A percentile compares a stretch with the other conserved stretches of the same genome.
phyloP scores from a whole-genome alignment of 257 asterid genomes.

The Nicotiana sylvestris region DNA sequence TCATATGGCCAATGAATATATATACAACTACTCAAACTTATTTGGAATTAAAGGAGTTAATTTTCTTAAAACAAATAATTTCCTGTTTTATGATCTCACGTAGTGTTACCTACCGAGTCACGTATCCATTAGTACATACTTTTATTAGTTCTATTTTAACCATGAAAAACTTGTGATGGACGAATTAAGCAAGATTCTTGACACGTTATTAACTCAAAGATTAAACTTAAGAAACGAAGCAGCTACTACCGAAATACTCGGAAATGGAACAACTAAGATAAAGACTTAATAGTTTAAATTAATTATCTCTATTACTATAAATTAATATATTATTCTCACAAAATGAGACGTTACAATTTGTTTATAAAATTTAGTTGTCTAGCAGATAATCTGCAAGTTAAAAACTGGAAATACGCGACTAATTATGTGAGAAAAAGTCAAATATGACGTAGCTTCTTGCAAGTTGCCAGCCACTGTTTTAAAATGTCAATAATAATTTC shows the following conservation, averaged over 20 bases:
- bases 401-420: neutral
- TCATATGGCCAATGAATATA: no score
- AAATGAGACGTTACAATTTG: neutral
- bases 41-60: no score
- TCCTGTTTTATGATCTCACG: no score
- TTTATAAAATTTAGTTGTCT: neutral
- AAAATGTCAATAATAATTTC: neutral
- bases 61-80: no score
- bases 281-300: neutral
- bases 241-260: neutral
- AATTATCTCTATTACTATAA: neutral
- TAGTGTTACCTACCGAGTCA: neutral
- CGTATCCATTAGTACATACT: neutral
- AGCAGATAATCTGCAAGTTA: neutral
- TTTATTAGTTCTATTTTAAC: neutral
- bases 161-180: neutral
- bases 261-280: neutral
- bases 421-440: neutral
- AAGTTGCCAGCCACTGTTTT: neutral
- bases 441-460: neutral
- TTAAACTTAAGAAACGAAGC: neutral
- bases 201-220: neutral
- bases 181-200: neutral
- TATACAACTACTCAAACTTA: no score
- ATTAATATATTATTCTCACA: no score